phyloP scores from a whole-genome alignment of 495 filamentous ascomycete species.

The Aspergillus steynii region DNA sequence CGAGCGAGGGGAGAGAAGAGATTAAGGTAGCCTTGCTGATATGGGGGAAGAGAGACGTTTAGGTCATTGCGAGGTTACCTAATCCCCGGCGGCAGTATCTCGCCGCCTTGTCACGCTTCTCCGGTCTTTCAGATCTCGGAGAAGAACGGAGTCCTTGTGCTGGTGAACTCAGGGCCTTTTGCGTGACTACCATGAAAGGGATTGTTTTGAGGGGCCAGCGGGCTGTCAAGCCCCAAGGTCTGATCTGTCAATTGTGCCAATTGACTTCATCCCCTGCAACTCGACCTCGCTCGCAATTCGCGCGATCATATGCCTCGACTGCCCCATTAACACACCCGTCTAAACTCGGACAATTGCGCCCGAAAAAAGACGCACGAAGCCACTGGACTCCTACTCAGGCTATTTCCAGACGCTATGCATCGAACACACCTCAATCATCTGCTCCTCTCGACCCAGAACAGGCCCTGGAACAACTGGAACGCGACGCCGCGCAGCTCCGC shows the following conservation, averaged over 20 bases:
- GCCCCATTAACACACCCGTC: constrained; percentile 12
- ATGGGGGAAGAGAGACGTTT: constrained; percentile 5
- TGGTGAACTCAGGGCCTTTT: not conserved
- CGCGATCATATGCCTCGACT: constrained; percentile 19
- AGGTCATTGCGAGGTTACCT: not conserved
- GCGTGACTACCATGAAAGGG: constrained; percentile 32
- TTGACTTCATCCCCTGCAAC: constrained; percentile 24
- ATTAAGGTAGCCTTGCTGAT: constrained; percentile 9
- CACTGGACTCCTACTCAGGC: constrained; percentile 5
- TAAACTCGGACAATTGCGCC: constrained; percentile 20
- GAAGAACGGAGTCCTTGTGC: not conserved
- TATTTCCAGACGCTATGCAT: constrained; percentile 14
- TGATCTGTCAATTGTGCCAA: constrained; percentile 44
- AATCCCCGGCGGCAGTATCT: constrained; percentile 17
- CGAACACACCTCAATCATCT: constrained; percentile 16
- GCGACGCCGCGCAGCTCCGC: constrained; percentile 30
- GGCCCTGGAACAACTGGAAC: constrained; percentile 29
- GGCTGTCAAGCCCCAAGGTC: constrained; percentile 22
- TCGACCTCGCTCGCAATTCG: constrained; percentile 22
- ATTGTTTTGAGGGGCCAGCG: constrained; percentile 32
- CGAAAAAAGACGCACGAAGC: constrained; percentile 11
- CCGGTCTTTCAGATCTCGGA: not conserved
- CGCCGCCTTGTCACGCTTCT: constrained; percentile 18
- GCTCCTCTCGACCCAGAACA: constrained; percentile 12
- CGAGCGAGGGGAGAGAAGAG: constrained; percentile 4